A percentile compares a stretch with the other conserved stretches of the same genome.
Conservation (phyloP, 805 yeast genomes). For the Debaryomyces maramus region DNA sequence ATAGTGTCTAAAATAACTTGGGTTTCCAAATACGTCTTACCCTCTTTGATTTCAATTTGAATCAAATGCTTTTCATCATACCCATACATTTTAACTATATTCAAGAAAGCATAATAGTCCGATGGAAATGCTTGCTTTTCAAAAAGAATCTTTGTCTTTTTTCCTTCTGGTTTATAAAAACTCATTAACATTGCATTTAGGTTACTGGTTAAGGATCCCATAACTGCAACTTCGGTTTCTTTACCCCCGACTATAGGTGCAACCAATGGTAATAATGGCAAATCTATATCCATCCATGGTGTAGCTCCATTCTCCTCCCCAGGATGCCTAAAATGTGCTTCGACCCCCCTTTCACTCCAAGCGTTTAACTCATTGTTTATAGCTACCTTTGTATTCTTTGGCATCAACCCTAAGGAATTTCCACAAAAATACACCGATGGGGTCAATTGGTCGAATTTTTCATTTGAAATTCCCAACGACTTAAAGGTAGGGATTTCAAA, state of each 20-base stretch:
- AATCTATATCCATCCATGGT: conserved; percentile 82
- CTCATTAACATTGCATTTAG: conserved; percentile 71
- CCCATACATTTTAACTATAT: conserved; percentile 66
- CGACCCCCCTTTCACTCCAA: conserved; percentile 81
- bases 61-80: conserved; percentile 56
- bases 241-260: conserved; percentile 78
- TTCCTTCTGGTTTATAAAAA: conserved; percentile 68
- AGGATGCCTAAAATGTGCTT: conserved; percentile 78
- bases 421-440: conserved; percentile 75
- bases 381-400: conserved; percentile 56
- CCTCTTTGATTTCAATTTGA: conserved; percentile 60
- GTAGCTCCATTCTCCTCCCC: conserved; percentile 47
- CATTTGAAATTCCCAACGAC: conserved; percentile 51
- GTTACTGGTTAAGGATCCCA: conserved; percentile 84
- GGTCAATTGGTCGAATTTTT: conserved; percentile 12
- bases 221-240: conserved; percentile 76
- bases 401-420: conserved; percentile 92
- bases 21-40: conserved; percentile 58
- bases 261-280: conserved; percentile 67
- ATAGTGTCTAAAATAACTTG: conserved; percentile 61
- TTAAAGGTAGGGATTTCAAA: conserved; percentile 68
- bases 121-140: conserved; percentile 92
- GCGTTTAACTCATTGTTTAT: conserved; percentile 71
- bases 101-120: conserved; percentile 81
- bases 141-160: conserved; percentile 68